Evolutionary conservation across 805 yeast genomes (phyloP).

Genomic region (Ogataea parapolymorpha): DNA sequence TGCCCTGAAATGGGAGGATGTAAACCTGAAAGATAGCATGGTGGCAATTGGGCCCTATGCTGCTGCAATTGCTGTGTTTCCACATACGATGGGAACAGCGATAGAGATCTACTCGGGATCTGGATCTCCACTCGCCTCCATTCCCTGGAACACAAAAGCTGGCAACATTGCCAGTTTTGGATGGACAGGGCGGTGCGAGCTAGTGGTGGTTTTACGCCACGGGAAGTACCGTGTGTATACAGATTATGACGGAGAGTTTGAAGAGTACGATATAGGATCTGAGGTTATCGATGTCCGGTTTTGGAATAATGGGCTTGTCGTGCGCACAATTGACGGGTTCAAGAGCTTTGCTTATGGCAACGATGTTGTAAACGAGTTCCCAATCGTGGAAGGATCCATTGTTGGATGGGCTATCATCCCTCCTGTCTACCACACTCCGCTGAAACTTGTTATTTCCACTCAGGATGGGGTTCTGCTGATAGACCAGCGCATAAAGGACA

Average conservation of each 20-base stretch:
- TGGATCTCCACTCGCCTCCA: conserved; percentile 28
- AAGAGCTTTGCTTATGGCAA: not conserved
- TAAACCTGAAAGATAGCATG: conserved; percentile 36
- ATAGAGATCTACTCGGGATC: conserved; percentile 35
- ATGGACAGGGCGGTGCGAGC: conserved; percentile 51
- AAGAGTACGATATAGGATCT: conserved; percentile 43
- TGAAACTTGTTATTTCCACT: conserved; percentile 19
- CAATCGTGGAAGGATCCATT: conserved; percentile 5
- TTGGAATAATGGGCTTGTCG: conserved; percentile 43
- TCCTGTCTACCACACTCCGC: conserved; percentile 14
- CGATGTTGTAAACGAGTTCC: not conserved
- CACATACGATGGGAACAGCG: conserved; percentile 24
- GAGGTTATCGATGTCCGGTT: conserved; percentile 37
- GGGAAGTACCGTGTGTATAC: conserved; percentile 56
- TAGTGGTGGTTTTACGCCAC: conserved; percentile 51
- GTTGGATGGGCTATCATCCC: conserved; percentile 25
- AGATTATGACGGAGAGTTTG: conserved; percentile 67
- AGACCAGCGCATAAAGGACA: conserved; percentile 4
- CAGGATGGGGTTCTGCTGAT: conserved; percentile 11
- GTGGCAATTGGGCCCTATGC: conserved; percentile 51
- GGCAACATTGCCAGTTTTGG: conserved; percentile 54
- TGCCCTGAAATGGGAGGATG: conserved; percentile 47
- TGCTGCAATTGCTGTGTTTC: conserved; percentile 53
- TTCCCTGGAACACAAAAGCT: conserved; percentile 44
- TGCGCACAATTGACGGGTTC: conserved; percentile 31